These are phyloP conservation scores for Echria macrotheca DNA, from an alignment of 495 filamentous ascomycete species.

Conservation along the genomic window DNA sequence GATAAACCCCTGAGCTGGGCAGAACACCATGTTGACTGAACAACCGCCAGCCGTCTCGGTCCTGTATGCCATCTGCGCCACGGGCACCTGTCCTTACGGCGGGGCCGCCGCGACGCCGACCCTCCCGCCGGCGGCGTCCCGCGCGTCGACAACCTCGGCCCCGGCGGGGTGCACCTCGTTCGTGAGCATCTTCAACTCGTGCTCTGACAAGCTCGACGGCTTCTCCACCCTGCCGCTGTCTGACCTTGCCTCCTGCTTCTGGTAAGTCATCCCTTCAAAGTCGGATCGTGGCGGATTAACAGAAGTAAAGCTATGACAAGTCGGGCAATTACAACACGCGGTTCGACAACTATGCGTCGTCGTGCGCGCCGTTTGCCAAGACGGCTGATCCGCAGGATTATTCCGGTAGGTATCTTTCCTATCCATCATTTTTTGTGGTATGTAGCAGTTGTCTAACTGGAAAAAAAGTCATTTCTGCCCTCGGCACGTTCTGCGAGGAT, in stretches of 20 bases:
- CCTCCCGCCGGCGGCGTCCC: background rate
- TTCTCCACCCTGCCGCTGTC: background rate
- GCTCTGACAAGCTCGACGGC: background rate
- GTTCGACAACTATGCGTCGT: slow-evolving; percentile 19
- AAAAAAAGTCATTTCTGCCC: slow-evolving; percentile 12
- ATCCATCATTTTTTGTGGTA: too few species aligned
- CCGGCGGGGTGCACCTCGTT: slow-evolving; percentile 19
- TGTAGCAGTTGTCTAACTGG: background rate
- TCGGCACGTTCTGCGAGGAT: slow-evolving; percentile 18
- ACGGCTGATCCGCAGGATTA: slow-evolving; percentile 15
- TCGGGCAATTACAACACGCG: slow-evolving; percentile 16
- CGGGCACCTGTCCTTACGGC: background rate
- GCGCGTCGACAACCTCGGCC: background rate
- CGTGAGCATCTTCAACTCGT: slow-evolving; percentile 11
- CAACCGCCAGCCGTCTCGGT: too few species aligned
- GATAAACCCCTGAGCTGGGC: too few species aligned
- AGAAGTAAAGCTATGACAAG: slow-evolving; percentile 4
- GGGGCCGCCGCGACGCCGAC: background rate
- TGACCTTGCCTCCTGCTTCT: slow-evolving; percentile 14
- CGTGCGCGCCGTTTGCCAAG: slow-evolving; percentile 17
- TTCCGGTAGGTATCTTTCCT: slow-evolving; percentile 7
- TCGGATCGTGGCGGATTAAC: background rate
- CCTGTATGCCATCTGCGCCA: slow-evolving; percentile 4
- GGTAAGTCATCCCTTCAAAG: slow-evolving; percentile 6
- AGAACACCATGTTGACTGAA: too few species aligned